Base-by-base conservation (phyloP, 2,329 filamentous ascomycete species). In the Cryphonectria nitschkei region DNA sequence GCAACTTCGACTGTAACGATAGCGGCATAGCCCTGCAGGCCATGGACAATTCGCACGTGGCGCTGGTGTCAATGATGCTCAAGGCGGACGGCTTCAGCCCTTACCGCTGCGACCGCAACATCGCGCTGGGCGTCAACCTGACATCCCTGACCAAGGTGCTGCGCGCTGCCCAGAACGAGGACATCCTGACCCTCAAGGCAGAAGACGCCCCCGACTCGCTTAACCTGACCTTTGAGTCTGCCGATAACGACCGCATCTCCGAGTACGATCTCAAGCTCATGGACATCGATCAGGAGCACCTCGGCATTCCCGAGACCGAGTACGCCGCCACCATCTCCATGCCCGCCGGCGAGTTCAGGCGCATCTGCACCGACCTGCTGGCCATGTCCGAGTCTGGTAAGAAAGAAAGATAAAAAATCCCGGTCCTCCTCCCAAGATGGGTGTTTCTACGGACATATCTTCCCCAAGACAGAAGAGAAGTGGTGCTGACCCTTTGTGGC, bases 1-100 rank as follows among this genome's bases (percentile, higher is more conserved):
- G 96, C 91, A 99, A 99, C 86, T 99, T 99, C 85, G 96, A 99
- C 88, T 99, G 97, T 92, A 99, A 98, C 92, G 97, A 99, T 88
- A 95, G 94, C 69, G 96, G 96, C 74, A 96, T 99, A 79, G 95
- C 95, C 67, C 93, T 99, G 70, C 96, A 99, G 84, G 96, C 96
- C 79, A 99, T 99, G 97, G 96, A 99, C 87, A 99, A 98, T 89
- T 98, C 95, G 66, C 96, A 99, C 84, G 96, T 99, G 78, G 96
- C 96, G 74, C 93, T 99, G 69, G 96, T 99, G 68, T 98, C 96
- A 75, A 99, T 99, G 96, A 91, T 97, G 88, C 92, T 99, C 82
- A 96, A 96, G 85, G 93, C 95, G 73, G 96, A 98, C 81, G 91
- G 90, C 76, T 99, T 99, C 87, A 91, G 90, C 8, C 95, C 94